Evolutionary conservation across 179 eudicot genomes (phyloP), one percentile per base, ranked within the genome.

Genomic region (Beta corolliflora): DNA sequence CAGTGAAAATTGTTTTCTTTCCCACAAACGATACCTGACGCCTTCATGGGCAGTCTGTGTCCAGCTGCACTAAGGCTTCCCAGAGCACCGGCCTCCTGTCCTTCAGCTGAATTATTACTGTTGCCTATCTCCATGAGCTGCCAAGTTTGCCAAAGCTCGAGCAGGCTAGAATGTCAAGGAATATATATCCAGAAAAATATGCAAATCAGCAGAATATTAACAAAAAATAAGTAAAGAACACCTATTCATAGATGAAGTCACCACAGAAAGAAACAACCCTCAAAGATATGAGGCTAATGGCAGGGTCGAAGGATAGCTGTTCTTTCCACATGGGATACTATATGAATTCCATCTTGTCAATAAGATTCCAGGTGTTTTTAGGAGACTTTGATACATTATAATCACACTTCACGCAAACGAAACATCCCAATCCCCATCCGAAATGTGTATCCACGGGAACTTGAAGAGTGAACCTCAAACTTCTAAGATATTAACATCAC

Each of bases 51-150:
- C 86, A 80, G 99, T 94, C 68, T 86, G 91, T 45, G 92, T 94
- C 85, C n/a, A 97, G 93, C 83, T 88, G 94, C 82, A 97, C 97
- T 80, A 97, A 89, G 75, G 97, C 99, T 83, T 97, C 98, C 85
- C n/a, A 97, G 93, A 75, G 99, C 92, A 81, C 99, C 99, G 56
- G 94, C 91, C 84, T 94, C 99, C 86, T 89, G 94, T 76, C 99
- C 99, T 80, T 94, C 97, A 82, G 97, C 92, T 76, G 97, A 89
- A 89, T 94, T 94, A 68, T 93, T 97, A 77, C 78, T 90, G 65
- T 94, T 97, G 92, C 99, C n/a, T 98, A 88, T 76, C 84, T 55
- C 84, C 80, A 59, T 76, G 84, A 76, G 84, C 84, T 58, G 80
- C 95, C 98, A 84, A 76, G 63, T 76, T 81, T 48, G 84, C 83